Evolutionary conservation across 129 eudicot species (phyloP), one percentile per base, ranked within the genome.

Genomic region (Lonicera japonica): DNA sequence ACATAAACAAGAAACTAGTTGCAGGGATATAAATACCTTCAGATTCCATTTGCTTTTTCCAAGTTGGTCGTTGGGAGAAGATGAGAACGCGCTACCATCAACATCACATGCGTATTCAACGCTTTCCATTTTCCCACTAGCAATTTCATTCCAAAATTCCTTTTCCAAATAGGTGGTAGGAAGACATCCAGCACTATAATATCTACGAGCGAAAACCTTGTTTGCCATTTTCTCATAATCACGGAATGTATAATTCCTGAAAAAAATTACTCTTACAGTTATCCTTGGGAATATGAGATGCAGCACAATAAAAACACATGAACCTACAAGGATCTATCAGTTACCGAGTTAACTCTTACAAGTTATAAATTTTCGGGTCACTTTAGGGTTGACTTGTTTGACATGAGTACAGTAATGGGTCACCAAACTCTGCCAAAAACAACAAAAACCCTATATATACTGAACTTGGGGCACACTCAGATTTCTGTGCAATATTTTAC

Each of bases 51-150:
- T 94, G 89, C 99, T 94, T 70, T 78, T 85, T 53, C 96, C 99
- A 70, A 94, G 95, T 63, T 77, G 92, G 74, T 94, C 99, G 52
- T 59, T 70, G 23, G 92, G 81, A 72, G 95, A 88, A 70, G 99
- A 94, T 38, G 99, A 94, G 77, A 94, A 94, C 21, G 99, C 99
- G 75, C 99, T 94, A 69, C 99, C 99, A 75, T 94, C 99, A 76
- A 94, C 96, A 81, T 94, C 99, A 57, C 95, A 94, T 34, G 99
- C 99, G 77, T 94, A 94, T 80, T 94, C 99, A 74, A 94, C 96
- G 79, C 85, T 80, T 62, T 85, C 92, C 20, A 94, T 83, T 79
- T 85, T 85, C 69, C 99, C 99, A 79, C 76, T 54, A 61, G 85
- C 89, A 72, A 94, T 82, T 79, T 94, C 99, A 60, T 85, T 77